Percentiles rank a stretch among this genome's conserved stretches.
phyloP scores from a whole-genome alignment of 306 rosid genomes.

The Malus sieversii region DNA sequence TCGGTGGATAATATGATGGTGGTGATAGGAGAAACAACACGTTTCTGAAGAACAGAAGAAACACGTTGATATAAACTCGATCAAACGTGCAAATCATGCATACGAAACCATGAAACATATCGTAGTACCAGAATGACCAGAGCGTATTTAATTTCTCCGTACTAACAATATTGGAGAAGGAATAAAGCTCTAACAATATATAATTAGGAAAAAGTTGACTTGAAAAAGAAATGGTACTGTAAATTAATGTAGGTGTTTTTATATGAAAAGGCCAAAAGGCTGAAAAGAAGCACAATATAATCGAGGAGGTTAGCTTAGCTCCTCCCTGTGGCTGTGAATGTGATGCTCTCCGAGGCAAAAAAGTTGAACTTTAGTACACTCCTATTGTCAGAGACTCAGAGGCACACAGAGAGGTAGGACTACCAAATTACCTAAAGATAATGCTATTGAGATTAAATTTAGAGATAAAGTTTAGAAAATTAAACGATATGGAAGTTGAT shows the following conservation, averaged over 20 bases:
- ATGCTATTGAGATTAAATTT: background rate
- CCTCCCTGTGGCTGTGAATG: background rate
- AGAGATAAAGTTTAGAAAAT: fast-evolving
- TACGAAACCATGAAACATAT: too few relatives aligned
- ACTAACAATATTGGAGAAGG: too few relatives aligned
- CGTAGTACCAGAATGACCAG: too few relatives aligned
- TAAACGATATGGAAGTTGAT: fast-evolving
- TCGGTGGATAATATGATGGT: too few relatives aligned
- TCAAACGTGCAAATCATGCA: too few relatives aligned
- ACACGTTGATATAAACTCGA: too few relatives aligned
- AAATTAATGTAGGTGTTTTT: background rate
- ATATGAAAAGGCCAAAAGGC: slow-evolving; percentile 4
- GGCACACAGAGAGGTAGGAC: background rate
- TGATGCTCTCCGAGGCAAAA: slow-evolving; percentile 8
- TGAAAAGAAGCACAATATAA: background rate
- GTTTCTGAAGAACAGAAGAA: too few relatives aligned
- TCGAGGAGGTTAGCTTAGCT: background rate
- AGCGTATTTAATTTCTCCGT: too few relatives aligned
- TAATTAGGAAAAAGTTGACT: background rate
- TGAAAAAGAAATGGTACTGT: background rate
- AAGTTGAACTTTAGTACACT: background rate
- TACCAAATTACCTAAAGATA: slow-evolving; percentile 7
- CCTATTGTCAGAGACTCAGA: slow-evolving; percentile 21
- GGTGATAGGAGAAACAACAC: too few relatives aligned
- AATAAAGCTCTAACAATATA: too few relatives aligned